phyloP scores from a whole-genome alignment of 768 basidiomycete genomes.

The Tricholoma flavovirens region DNA sequence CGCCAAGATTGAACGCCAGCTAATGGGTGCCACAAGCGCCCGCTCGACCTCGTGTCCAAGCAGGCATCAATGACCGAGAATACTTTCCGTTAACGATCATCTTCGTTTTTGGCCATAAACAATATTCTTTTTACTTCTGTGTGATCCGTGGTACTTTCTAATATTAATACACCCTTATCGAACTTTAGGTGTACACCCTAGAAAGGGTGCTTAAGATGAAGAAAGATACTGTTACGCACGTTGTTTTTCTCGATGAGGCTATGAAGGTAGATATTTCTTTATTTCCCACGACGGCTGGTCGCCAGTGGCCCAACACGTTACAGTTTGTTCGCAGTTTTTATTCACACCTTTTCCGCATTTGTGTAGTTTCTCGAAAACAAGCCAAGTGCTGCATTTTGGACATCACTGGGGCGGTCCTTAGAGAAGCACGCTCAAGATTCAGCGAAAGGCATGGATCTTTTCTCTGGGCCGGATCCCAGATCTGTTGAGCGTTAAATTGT shows the following conservation, averaged over 20 bases:
- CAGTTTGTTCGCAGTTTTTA: not conserved
- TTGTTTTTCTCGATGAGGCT: slow-evolving; percentile 84
- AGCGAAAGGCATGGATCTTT: slow-evolving; percentile 52
- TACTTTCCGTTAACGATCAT: not conserved
- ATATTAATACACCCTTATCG: not conserved
- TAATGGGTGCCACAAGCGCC: slow-evolving; percentile 12
- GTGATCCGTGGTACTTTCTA: not conserved
- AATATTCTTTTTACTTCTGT: not conserved
- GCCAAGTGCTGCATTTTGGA: slow-evolving; percentile 91
- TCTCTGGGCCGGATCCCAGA: not conserved
- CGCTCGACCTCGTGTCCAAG: slow-evolving; percentile 7
- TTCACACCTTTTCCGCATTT: not conserved
- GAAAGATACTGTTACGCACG: slow-evolving; percentile 71
- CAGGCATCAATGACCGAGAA: not conserved
- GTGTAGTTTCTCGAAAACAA: slow-evolving; percentile 78
- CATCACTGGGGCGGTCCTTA: slow-evolving; percentile 67
- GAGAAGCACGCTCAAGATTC: slow-evolving; percentile 82
- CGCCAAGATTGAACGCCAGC: slow-evolving; percentile 1
- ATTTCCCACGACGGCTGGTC: not conserved
- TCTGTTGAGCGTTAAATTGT: not conserved
- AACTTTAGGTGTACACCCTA: slow-evolving; percentile 77
- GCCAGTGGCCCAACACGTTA: not conserved
- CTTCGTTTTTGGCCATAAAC: not conserved
- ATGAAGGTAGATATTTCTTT: slow-evolving; percentile 60
- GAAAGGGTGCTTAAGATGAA: slow-evolving; percentile 92